Base-by-base conservation (phyloP, 352 stramenopile species). In the Phytophthora europaea region DNA sequence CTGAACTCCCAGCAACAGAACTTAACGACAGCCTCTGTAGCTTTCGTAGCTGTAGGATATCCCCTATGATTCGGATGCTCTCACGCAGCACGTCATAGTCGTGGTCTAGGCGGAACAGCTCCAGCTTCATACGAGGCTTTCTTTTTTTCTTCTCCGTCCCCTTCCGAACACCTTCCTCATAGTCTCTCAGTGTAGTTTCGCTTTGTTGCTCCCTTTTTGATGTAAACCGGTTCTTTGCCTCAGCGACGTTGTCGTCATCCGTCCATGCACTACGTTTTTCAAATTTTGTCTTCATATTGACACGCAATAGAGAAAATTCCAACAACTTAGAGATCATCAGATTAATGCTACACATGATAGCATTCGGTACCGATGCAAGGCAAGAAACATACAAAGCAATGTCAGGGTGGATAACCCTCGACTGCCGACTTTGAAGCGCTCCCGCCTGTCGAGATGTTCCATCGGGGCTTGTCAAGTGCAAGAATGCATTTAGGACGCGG, bases 201-300 rank as follows among this genome's bases (percentile, higher is more conserved):
- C 56, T 65, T 18, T 51, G 7, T 36, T 38, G 56, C 48, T 61
- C 65, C 2, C 65, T 6, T 48, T 65, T 61, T 16, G 65, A 33
- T n/a, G 65, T 56, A 9, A 72, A 72, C 0, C 65, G 22, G 48
- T 72, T 61, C 0, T n/a, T 4, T 10, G 65, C 47, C 9, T 65
- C 55, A 0, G 33, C 23, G 2, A 22, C 7, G n/a, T 72, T 61
- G 4, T 65, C 65, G 1, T 54, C 8, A 1, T 72, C 36, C 1
- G 55, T 40, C 48, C 28, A 31, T 31, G 4, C 28, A 31, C 6
- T 31, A 31, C 28, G 28, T 31, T 31, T 7, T 31, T 31, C 28
- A 31, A 31, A 31, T 31, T 31, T 31, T 31, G 28, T 5, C 28
- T 31, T 31, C 28, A 6, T 31, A 31, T 31, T 31, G 6, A 31